These are phyloP conservation scores for Penicillium glabrum DNA, from an alignment of 2,329 filamentous ascomycete species.

Conservation along the genomic window DNA sequence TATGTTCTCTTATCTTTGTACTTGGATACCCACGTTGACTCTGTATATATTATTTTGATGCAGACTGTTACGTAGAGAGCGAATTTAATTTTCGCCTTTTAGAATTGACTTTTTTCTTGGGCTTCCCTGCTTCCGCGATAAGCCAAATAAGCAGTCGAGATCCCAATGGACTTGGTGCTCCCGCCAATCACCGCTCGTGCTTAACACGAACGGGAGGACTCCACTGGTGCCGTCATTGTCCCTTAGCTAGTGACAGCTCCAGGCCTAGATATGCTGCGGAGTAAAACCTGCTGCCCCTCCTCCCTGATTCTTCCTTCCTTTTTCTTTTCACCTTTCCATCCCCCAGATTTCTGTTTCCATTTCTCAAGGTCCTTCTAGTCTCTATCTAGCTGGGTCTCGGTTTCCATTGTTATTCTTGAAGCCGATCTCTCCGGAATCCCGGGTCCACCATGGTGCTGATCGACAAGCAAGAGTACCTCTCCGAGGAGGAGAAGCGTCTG, in stretches of 20 bases:
- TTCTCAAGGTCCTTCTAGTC: background rate
- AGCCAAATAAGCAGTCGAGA: constrained; percentile 3
- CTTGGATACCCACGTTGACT: too few relatives aligned
- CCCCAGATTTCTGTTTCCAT: background rate
- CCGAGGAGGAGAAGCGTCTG: constrained; percentile 86
- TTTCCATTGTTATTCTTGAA: background rate
- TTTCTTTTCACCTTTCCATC: background rate
- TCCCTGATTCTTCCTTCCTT: background rate
- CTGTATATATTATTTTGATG: too few relatives aligned
- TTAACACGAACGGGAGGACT: background rate
- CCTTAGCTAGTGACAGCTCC: background rate
- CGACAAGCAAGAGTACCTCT: constrained; percentile 82
- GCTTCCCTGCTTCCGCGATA: background rate
- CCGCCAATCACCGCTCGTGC: background rate
- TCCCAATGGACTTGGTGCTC: background rate
- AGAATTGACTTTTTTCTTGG: background rate
- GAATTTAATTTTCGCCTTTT: too few relatives aligned
- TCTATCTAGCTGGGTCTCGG: background rate
- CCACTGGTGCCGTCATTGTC: constrained; percentile 3
- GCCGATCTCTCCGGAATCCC: constrained; percentile 1
- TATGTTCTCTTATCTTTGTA: background rate
- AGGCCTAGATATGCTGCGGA: background rate
- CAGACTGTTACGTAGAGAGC: too few relatives aligned
- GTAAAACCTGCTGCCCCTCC: background rate
- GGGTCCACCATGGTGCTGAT: constrained; percentile 74